These are phyloP conservation scores for Trypanosoma rangeli DNA, from an alignment of 208 protist species.

Conservation along the genomic window DNA sequence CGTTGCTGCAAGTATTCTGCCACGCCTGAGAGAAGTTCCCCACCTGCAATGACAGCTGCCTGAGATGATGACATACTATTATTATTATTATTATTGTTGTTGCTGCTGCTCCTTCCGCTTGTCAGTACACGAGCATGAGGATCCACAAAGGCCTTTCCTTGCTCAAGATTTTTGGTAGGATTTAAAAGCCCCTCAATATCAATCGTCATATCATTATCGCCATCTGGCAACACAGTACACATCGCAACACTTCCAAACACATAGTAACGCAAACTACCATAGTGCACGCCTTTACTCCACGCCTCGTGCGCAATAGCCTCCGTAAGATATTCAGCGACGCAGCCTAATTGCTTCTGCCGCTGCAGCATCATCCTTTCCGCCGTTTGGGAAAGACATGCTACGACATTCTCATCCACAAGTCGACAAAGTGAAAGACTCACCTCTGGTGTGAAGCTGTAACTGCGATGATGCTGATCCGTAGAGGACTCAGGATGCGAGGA, in stretches of 20 bases:
- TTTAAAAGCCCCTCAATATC: conserved; percentile 71
- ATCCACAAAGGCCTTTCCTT: conserved; percentile 1
- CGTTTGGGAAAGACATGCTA: conserved; percentile 36
- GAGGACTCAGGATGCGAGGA: background rate
- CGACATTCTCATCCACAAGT: conserved; percentile 68
- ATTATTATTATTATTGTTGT: background rate
- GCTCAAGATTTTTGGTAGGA: conserved; percentile 16
- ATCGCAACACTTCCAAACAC: conserved; percentile 87
- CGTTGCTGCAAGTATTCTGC: conserved; percentile 56
- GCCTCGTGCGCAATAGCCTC: conserved; percentile 53
- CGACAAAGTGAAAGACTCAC: conserved; percentile 48
- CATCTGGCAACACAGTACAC: conserved; percentile 87
- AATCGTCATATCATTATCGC: conserved; percentile 87
- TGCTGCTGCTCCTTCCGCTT: conserved; percentile 1
- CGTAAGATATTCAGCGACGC: conserved; percentile 60
- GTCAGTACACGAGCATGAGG: background rate
- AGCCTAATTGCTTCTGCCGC: conserved; percentile 57
- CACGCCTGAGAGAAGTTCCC: conserved; percentile 64
- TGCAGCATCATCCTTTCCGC: conserved; percentile 37
- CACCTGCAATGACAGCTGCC: conserved; percentile 58
- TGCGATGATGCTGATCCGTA: background rate
- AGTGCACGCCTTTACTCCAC: conserved; percentile 25
- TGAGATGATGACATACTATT: conserved; percentile 48
- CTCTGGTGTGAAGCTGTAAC: conserved; percentile 61
- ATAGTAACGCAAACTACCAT: conserved; percentile 73